These are phyloP conservation scores for Vararia minispora DNA, from an alignment of 768 basidiomycete species.

Conservation along the genomic window DNA sequence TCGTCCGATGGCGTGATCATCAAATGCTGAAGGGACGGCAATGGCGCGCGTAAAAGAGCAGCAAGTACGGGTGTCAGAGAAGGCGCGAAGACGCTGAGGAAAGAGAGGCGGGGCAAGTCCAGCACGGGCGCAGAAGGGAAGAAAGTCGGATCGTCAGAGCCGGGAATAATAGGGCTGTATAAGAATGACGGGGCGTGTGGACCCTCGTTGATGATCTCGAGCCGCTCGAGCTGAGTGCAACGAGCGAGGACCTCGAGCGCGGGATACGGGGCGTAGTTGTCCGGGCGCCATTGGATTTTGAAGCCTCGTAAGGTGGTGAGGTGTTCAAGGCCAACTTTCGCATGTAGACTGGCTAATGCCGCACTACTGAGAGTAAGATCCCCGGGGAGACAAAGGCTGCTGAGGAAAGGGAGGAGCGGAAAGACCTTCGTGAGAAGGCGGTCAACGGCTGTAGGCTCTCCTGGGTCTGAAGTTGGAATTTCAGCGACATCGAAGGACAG, in stretches of 20 bases:
- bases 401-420: conserved; percentile 31
- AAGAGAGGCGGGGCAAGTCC: conserved; percentile 44
- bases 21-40: conserved; percentile 54
- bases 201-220: conserved; percentile 12
- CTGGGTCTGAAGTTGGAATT: conserved; percentile 27
- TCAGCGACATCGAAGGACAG: conserved; percentile 61
- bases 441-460: conserved; percentile 45
- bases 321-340: conserved; percentile 10
- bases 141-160: conserved; percentile 14
- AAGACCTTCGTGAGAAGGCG: conserved; percentile 53
- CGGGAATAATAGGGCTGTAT: too few relatives aligned
- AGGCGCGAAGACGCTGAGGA: conserved; percentile 53
- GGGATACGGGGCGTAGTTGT: conserved; percentile 1
- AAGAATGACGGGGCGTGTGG: too few relatives aligned
- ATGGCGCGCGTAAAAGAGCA: conserved; percentile 42
- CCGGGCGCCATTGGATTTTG: conserved; percentile 10
- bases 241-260: conserved; percentile 3
- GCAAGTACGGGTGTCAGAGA: conserved; percentile 54
- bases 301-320: conserved; percentile 10
- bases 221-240: conserved; percentile 10
- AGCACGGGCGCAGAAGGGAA: conserved; percentile 31
- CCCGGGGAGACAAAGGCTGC: conserved; percentile 5
- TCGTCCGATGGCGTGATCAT: conserved; percentile 70
- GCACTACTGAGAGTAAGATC: conserved; percentile 9
- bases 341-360: conserved; percentile 3